Base-by-base conservation (phyloP, 192 early-diverging fungal genomes). In the Podila minutissima region DNA sequence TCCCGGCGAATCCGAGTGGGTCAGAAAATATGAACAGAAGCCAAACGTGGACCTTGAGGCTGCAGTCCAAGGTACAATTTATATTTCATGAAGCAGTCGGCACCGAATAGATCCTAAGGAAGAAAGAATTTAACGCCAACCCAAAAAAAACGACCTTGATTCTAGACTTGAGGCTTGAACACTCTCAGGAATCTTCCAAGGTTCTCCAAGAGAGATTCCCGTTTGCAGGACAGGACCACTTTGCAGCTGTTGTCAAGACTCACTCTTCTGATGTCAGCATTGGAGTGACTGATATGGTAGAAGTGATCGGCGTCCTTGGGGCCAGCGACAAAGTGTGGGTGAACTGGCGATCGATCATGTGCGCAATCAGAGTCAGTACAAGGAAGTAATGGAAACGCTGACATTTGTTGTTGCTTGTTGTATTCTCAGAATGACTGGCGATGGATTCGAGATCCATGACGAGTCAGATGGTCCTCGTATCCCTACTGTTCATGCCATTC, bases 1-100 rank as follows among this genome's bases (percentile, higher is more conserved):
- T 48, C 94, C 94, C 12, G 94, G 93, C 6, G 89, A 92, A 62
- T 84, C 76, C 26, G 49, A 75, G 31, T 95, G 94, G 94, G 84
- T 86, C 37, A 88, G 84, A 37, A 63, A 86, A 26, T 61, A 64
- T 15, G 72, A 79, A 6, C 50, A 33, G 0, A 37, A 55, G 35
- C 32, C 64, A 58, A 19, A 31, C n/a, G 57, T 48, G 24, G 49
- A 17, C 37, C 50, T 82, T 28, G 67, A 68, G 32, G 32, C 22
- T 5, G 50, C 69, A 17, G 33, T 74, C 20, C 29, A 66, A 38
- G 66, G 77, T 81, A 69, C 29, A 4, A 29, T 49, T 37, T 1
- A 49, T 32, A 28, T 12, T 32, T 20, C 11, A 32, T 5, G n/a
- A 17, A 26, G 19, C 26, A n/a, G 12, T 9, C 41, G 3, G 15